phyloP scores from a whole-genome alignment of 306 rosid genomes.

The Vigna mungo region DNA sequence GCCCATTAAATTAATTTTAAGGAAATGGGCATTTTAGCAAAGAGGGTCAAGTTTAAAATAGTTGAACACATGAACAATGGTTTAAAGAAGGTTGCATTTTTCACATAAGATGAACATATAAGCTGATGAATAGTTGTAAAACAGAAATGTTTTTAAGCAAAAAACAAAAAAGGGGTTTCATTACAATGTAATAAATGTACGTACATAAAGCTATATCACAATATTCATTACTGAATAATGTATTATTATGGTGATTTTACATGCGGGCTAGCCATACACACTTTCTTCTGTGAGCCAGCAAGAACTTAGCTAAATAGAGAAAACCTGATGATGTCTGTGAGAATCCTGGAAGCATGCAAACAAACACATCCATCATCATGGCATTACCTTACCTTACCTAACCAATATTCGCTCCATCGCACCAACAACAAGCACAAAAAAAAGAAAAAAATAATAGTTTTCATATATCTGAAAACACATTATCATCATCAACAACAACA shows the following conservation, averaged over 20 bases:
- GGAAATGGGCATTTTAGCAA: background rate
- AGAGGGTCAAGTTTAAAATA: background rate
- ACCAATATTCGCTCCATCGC: slow-evolving; percentile 45
- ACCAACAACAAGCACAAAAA: slow-evolving; percentile 40
- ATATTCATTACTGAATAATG: slow-evolving; percentile 26
- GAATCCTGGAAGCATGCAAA: slow-evolving; percentile 53
- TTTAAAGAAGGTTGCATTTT: no score
- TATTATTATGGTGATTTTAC: slow-evolving; percentile 37
- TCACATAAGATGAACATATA: no score
- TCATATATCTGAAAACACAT: background rate
- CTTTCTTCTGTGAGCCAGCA: slow-evolving; percentile 34
- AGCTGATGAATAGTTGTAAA: no score
- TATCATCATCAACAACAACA: slow-evolving; percentile 21
- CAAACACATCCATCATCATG: slow-evolving; percentile 41
- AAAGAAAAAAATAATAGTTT: background rate
- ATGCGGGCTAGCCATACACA: slow-evolving; percentile 20
- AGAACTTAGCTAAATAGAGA: slow-evolving; percentile 41
- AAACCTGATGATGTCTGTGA: slow-evolving; percentile 42
- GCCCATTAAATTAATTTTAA: background rate
- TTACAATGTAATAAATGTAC: background rate
- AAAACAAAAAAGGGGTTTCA: background rate
- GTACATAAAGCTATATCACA: slow-evolving; percentile 12
- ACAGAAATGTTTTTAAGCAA: no score
- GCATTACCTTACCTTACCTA: slow-evolving; percentile 25
- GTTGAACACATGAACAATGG: no score